Evolutionary conservation across 1,284 basidiomycete species (phyloP), one percentile per base, ranked within the genome.

Genomic region (Boletus semigastroideus): DNA sequence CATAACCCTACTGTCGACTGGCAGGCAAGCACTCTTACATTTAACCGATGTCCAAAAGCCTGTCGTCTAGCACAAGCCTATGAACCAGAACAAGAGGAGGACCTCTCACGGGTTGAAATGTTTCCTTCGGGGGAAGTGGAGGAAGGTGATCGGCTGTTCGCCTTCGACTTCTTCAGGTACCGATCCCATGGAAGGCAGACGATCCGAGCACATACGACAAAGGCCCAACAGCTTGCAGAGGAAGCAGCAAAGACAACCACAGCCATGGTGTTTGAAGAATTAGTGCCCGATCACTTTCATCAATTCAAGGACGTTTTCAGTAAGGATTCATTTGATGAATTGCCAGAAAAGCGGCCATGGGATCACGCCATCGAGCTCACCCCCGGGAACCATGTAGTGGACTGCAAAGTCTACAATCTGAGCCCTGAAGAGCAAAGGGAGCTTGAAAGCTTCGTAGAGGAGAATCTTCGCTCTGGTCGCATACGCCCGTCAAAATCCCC

Each of bases 1-100:
- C 62, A 66, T 17, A 67, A 67, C 22, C 63, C 62, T 3, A 33
- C 45, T 0, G 58, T 67, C 1, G 51, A 67, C 22, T 67, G 65
- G 62, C 14, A 47, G 7, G 5, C 5, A 3, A 11, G 16, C 0
- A 7, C 1, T 1, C 8, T 28, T 5, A 27, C 12, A 2, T 42
- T 42, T 12, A 11, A 20, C 20, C 5, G 11, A 3, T 34, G 33
- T 6, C 33, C 33, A 2, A 6, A 14, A 14, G 13, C 33, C 33
- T 34, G 33, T 34, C 16, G 13, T 14, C 14, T 14, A 3, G 11
- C 5, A 6, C 33, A 14, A 3, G 3, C 16, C 33, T 14, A 11
- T 13, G 33, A 34, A 14, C 33, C 12, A 14, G 33, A 34, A 6
- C 33, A 34, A 6, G 13, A 34, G 16, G 33, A 34, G 6, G 33